Evolutionary conservation across 805 yeast species (phyloP).

Genomic region (Citeromyces matritensis): DNA sequence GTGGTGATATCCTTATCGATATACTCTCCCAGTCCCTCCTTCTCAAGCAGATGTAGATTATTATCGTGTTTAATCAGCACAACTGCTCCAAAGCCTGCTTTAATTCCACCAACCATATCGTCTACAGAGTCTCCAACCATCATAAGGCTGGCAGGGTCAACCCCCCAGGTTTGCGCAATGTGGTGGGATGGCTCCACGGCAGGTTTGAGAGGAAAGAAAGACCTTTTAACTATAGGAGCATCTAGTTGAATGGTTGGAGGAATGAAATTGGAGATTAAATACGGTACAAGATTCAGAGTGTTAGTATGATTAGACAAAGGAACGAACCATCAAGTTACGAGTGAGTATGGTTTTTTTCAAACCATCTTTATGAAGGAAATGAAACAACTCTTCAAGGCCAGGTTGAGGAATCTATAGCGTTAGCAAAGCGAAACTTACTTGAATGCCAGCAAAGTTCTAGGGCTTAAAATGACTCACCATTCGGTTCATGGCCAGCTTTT

Average conservation of each 20-base stretch:
- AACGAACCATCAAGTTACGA: conserved; percentile 12
- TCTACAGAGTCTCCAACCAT: conserved; percentile 70
- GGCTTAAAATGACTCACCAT: conserved; percentile 18
- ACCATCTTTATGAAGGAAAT: conserved; percentile 27
- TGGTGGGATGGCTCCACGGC: conserved; percentile 46
- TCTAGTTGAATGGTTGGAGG: conserved; percentile 17
- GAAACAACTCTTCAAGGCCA: conserved; percentile 29
- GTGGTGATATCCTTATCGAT: no score
- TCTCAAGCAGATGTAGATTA: conserved; percentile 26
- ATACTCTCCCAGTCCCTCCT: no score
- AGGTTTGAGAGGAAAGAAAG: conserved; percentile 57
- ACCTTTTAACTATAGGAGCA: conserved; percentile 45
- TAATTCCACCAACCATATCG: conserved; percentile 48
- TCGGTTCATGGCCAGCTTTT: conserved; percentile 42
- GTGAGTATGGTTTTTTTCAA: conserved; percentile 60
- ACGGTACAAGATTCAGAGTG: conserved; percentile 27
- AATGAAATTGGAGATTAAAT: conserved; percentile 28
- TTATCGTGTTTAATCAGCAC: conserved; percentile 35
- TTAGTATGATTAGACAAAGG: background rate
- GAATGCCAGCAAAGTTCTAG: background rate
- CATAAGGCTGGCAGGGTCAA: conserved; percentile 27
- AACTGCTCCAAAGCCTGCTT: conserved; percentile 52
- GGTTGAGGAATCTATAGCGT: conserved; percentile 15
- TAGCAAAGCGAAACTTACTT: no score
- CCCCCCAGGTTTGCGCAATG: conserved; percentile 33